Conservation (phyloP, 2,329 filamentous ascomycete species). For the Epichloe glyceriae region DNA sequence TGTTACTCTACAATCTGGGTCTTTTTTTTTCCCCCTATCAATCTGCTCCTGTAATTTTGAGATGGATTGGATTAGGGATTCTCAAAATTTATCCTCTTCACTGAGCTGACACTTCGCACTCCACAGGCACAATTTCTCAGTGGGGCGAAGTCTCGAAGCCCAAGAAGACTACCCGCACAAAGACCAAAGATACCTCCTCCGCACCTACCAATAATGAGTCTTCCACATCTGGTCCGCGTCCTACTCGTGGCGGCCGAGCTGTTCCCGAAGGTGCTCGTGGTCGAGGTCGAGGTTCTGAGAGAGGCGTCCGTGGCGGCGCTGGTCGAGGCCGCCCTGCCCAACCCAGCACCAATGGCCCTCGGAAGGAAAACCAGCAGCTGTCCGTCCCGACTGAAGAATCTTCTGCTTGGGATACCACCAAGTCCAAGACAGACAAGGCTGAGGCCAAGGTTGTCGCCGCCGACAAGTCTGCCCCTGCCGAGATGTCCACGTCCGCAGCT, state of each 20-base stretch:
- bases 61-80: too few species aligned
- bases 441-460: slow-evolving; percentile 21
- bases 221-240: slow-evolving; percentile 29
- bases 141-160: slow-evolving; percentile 75
- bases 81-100: neutral
- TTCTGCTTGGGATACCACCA: slow-evolving; percentile 32
- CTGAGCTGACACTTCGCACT: slow-evolving; percentile 9
- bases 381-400: slow-evolving; percentile 62
- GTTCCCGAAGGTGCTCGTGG: slow-evolving; percentile 50
- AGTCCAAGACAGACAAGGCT: slow-evolving; percentile 19
- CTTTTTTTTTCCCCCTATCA: too few species aligned
- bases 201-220: slow-evolving; percentile 36
- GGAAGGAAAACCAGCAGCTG: slow-evolving; percentile 39
- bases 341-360: slow-evolving; percentile 46
- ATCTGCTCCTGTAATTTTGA: too few species aligned
- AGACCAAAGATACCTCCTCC: slow-evolving; percentile 51
- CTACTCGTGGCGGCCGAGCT: slow-evolving; percentile 47
- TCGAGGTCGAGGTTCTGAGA: slow-evolving; percentile 48
- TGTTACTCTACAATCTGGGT: too few species aligned
- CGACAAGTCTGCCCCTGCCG: slow-evolving; percentile 21
- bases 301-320: slow-evolving; percentile 38
- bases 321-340: slow-evolving; percentile 51
- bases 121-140: slow-evolving; percentile 61
- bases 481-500: slow-evolving; percentile 26
- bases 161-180: slow-evolving; percentile 64